Evolutionary conservation across 169 alveolate genomes (phyloP).

Genomic region (Cryptosporidium tyzzeri): DNA sequence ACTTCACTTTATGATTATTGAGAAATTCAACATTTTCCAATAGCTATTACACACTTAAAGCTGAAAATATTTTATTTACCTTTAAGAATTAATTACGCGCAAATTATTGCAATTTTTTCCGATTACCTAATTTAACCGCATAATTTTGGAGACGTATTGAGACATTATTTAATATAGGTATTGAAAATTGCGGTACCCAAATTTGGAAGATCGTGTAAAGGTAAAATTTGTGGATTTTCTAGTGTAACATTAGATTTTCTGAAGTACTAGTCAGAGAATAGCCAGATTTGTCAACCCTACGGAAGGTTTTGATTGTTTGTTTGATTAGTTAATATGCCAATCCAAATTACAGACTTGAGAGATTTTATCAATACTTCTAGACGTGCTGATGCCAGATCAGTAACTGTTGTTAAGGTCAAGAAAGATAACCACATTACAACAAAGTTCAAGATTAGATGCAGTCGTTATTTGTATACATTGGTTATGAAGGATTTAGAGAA

Average conservation of each 20-base stretch:
- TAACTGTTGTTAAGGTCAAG: conserved; percentile 87
- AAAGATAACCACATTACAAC: conserved; percentile 86
- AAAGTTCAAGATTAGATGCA: conserved; percentile 94
- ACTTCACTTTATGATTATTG: background rate
- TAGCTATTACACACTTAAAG: background rate
- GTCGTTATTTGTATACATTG: conserved; percentile 92
- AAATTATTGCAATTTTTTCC: conserved; percentile 11
- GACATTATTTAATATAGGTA: background rate
- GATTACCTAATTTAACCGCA: conserved; percentile 1
- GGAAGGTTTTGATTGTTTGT: background rate
- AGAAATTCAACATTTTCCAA: background rate
- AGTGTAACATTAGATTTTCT: background rate
- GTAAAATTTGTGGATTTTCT: background rate
- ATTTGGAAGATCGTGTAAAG: background rate
- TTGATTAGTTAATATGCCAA: conserved; percentile 81
- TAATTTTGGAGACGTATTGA: conserved; percentile 20
- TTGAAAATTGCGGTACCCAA: conserved; percentile 18
- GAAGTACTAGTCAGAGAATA: background rate
- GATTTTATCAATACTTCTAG: conserved; percentile 84
- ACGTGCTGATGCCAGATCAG: conserved; percentile 88
- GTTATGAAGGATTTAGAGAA: conserved; percentile 92
- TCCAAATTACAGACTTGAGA: conserved; percentile 85
- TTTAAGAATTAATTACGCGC: conserved; percentile 10
- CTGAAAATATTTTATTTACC: background rate
- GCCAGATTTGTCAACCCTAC: background rate